Base-by-base conservation (phyloP, 345 rosid genomes). In the Anacardium occidentale region DNA sequence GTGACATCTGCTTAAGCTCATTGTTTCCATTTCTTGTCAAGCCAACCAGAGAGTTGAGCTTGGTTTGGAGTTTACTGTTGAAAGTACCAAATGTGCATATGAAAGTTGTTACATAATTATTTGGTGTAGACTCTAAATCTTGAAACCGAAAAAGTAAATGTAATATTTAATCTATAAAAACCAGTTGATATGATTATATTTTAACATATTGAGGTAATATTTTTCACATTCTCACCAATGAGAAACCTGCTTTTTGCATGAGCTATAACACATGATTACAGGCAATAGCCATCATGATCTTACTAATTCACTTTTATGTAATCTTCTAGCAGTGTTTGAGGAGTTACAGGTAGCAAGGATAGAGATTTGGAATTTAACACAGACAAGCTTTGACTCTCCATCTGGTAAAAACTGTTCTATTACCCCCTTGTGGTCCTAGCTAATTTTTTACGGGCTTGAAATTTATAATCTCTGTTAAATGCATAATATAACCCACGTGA, bases 271-370 rank as follows among this genome's bases (percentile, higher is more conserved):
- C 10, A 34, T 64, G 29, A 29, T 57, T 75, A 42, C 45, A 17
- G 44, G 18, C n/a, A n/a, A n/a, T n/a, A n/a, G n/a, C n/a, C n/a
- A n/a, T n/a, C n/a, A n/a, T n/a, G n/a, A n/a, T n/a, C n/a, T n/a
- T n/a, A 87, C 84, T 24, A 76, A 84, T 83, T 83, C 82, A 71
- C 71, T 80, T 71, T 40, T 93, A 68, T 85, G 75, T 57, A 93
- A 84, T 82, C 80, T 93, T 64, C 80, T 87, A 54, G 87, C 85
- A 57, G 87, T 93, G 73, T 73, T 87, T 74, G 89, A 83, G 81
- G 97, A 91, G 86, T 75, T 89, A 62, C 86, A 81, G 72, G 78
- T 72, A 59, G 93, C 97, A 71, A 78, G 32, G 56, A 65, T 85
- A 70, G 87, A 91, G 79, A 78, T 83, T 74, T 86, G 66, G 67